Evolutionary conservation across 2,329 filamentous ascomycete genomes (phyloP), one percentile per base, ranked within the genome.

Genomic region (Parastagonospora nodorum): DNA sequence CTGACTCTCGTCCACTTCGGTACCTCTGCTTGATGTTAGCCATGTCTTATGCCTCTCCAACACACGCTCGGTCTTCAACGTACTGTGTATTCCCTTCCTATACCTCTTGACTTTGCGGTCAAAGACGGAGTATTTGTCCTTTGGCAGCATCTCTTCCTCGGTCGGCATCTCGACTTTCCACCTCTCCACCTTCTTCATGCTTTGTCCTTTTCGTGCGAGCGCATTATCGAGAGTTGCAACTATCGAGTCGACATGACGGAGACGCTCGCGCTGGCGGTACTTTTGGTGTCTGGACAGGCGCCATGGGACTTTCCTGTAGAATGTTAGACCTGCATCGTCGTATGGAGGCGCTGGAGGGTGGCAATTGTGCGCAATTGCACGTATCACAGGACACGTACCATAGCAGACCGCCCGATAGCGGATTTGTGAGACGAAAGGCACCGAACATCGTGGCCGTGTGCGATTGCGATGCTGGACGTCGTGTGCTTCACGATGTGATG

Each of bases 41-140:
- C 15, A 14, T 35, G 42, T 28, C 37, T 10, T 27, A 14, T 7
- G 15, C 35, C 27, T n/a, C 19, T 29, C 15, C 15, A 29, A 33
- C 16, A 48, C 28, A 10, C 12, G 5, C 36, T 27, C 29, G 35
- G 27, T 9, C 12, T 12, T 11, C n/a, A 49, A 85, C 91, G 66
- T 83, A 96, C 92, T 97, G 78, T 97, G 93, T 74, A 99, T 92
- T 48, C 92, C 90, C 85, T 99, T 99, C 73, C 94, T 83, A 75
- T 97, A 99, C 66, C 85, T 87, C 85, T 92, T 96, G 74, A 89
- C 92, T 77, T 97, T 97, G 66, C 92, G 87, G 76, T 96, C 93
- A 76, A 97, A 99, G 68, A 99, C 88, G 27, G 91, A 96, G 79
- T 99, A 99, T 79, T 99, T 99, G 79, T 99, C 94, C 76, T 85